Base-by-base conservation (phyloP, 192 early-diverging fungal species). In the Chytriomyces sp. region DNA sequence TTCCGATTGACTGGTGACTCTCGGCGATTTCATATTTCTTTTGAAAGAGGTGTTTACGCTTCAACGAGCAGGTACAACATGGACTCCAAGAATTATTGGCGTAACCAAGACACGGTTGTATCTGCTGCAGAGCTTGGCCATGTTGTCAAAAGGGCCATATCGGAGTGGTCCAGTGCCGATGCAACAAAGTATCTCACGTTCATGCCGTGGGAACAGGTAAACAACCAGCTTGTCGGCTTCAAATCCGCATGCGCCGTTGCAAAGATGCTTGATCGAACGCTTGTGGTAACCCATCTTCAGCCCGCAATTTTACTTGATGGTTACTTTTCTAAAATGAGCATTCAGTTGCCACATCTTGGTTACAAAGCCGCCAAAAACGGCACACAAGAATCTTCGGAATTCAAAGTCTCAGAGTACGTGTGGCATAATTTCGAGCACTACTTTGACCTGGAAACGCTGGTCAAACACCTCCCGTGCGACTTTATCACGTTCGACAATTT, bases 161-260 rank as follows among this genome's bases (percentile, higher is more conserved):
- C 59, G 24, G 72, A 79, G 16, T 35, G 47, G n/a, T 7, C 6
- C 43, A 53, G 6, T 20, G 28, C n/a, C 6, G 57, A 45, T 6
- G 20, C 80, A 26, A 67, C 64, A 43, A 75, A 75, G 50, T 83
- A 73, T 50, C 77, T 83, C 13, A 72, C 82, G 63, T 81, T 82
- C 43, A 75, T 81, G 80, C 82, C 82, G 5, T 83, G 80, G 82
- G 82, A 83, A 57, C 82, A 83, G 64, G 67, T 80, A 28, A 83
- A 83, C 63, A 83, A 83, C 63, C 82, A 83, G 64, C 48, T 83
- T 28, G 68, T 81, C 26, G 82, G 80, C 5, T 83, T 83, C 53
- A 83, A 83, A 63, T 77, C 80, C n/a, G 79, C 80, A 11, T 83
- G 82, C 60, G 80, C 80, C n/a, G 50, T 83, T 26, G 79, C 82